A percentile compares a stretch with the other conserved stretches of the same genome.
These are phyloP conservation scores for Calophaca sinica DNA, from an alignment of 306 rosid genomes.

Conservation along the genomic window DNA sequence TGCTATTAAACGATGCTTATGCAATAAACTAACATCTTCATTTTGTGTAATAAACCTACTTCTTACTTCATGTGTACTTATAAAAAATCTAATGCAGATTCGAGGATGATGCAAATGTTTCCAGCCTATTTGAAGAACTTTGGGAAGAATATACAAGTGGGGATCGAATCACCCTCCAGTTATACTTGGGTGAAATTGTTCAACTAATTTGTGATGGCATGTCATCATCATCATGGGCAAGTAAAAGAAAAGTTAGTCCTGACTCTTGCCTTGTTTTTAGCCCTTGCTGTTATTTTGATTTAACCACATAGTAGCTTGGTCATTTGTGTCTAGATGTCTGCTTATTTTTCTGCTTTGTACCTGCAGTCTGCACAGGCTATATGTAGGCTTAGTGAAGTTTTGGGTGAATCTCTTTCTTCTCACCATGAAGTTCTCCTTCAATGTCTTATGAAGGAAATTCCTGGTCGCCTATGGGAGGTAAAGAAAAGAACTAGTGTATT, in stretches of 20 bases:
- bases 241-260: slow-evolving; percentile 75
- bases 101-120: slow-evolving; percentile 82
- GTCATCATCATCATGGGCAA: slow-evolving; percentile 86
- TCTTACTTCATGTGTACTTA: slow-evolving; percentile 19
- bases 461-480: slow-evolving; percentile 99
- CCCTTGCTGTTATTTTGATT: slow-evolving; percentile 38
- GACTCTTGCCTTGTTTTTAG: slow-evolving; percentile 35
- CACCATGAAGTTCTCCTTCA: slow-evolving; percentile 74
- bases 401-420: slow-evolving; percentile 86
- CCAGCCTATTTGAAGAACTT: slow-evolving; percentile 82
- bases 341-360: slow-evolving; percentile 41
- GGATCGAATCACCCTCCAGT: slow-evolving; percentile 83
- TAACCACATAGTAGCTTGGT: slow-evolving; percentile 29
- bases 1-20: slow-evolving; percentile 20
- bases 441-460: slow-evolving; percentile 85
- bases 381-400: slow-evolving; percentile 86
- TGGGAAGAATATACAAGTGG: slow-evolving; percentile 98
- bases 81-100: slow-evolving; percentile 60
- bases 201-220: slow-evolving; percentile 77
- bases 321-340: slow-evolving; percentile 36
- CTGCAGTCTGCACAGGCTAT: slow-evolving; percentile 91
- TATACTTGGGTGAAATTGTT: slow-evolving; percentile 85
- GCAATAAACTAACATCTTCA: slow-evolving; percentile 18
- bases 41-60: slow-evolving; percentile 18
- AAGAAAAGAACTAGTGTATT: slow-evolving; percentile 23